Evolutionary conservation across 2,329 filamentous ascomycete genomes (phyloP).

Genomic region (Akanthomyces muscarius): DNA sequence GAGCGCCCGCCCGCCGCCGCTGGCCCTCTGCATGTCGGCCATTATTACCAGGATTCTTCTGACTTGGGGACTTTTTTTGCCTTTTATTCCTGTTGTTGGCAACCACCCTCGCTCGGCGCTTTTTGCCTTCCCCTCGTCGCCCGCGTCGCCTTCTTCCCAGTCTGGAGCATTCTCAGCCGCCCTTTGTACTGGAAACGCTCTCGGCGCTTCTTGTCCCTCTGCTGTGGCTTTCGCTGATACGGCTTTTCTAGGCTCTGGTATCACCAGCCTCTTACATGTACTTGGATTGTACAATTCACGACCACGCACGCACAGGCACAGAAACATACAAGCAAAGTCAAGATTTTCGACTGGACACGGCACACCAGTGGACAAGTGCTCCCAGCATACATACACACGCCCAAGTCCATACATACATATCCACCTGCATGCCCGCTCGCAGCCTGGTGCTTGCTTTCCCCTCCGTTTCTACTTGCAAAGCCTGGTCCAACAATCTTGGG

Average conservation of each 20-base stretch:
- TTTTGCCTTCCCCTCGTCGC: neutral
- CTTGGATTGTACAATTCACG: constrained; percentile 14
- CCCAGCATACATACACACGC: neutral
- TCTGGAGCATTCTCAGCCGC: neutral
- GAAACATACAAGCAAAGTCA: neutral
- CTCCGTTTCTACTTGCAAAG: constrained; percentile 15
- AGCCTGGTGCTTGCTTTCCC: constrained; percentile 15
- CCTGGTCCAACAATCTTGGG: neutral
- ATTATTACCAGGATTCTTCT: constrained; percentile 3
- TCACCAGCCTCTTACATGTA: constrained; percentile 15
- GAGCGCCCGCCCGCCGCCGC: constrained; percentile 2
- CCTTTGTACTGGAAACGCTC: neutral
- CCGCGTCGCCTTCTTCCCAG: neutral
- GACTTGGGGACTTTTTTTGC: neutral
- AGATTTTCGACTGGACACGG: constrained; percentile 2
- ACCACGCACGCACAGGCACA: constrained; percentile 7
- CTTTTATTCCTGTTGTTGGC: neutral
- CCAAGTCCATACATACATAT: constrained; percentile 1
- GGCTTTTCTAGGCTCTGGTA: constrained; percentile 1
- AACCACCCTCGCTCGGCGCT: neutral
- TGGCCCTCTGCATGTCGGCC: neutral
- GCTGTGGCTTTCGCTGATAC: neutral
- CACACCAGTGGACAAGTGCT: constrained; percentile 6
- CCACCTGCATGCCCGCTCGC: constrained; percentile 12
- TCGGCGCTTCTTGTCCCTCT: neutral